Evolutionary conservation across 345 rosid species (phyloP), one percentile per base, ranked within the genome.

Genomic region (Syzygium aqueum): DNA sequence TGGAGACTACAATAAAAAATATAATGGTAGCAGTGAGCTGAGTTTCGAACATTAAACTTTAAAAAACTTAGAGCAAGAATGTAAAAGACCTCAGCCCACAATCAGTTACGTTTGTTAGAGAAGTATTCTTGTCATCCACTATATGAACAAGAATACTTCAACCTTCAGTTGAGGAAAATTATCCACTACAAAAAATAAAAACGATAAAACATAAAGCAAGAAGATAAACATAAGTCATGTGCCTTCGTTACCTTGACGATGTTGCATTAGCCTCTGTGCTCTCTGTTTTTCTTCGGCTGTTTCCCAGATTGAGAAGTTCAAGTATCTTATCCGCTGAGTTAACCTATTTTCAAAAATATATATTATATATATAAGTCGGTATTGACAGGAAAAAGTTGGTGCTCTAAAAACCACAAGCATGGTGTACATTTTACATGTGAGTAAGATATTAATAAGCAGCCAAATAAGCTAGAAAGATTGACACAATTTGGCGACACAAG

Each of bases 241-340:
- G 54, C 80, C 82, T 33, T 50, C 7, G 27, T 51, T 89, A 94
- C 99, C 99, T 91, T 84, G 99, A 97, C 25, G 99, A 97, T 87
- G 99, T 95, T 87, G 91, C 91, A 87, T 97, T 97, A 92, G 94
- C 96, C 91, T 96, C 98, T 3, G 98, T 97, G 91, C 96, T 95
- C 89, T 97, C 99, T 57, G 97, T 97, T 94, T 97, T 97, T 85
- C 99, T 89, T 87, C 98, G 91, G 90, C 97, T 94, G 86, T 97
- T 97, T 85, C 99, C 99, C 91, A 97, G 86, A 92, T 95, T 96
- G 90, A 97, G 89, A 86, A 97, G 94, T 90, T 96, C 98, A 92
- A 97, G 94, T 91, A 97, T 97, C 89, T 93, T 96, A 89, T 95
- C 96, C 53, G 99, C 95, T 73, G 99, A 95, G 88, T 89, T 93